phyloP scores from a whole-genome alignment of 208 protist genomes.

The Leishmania tarentolae region DNA sequence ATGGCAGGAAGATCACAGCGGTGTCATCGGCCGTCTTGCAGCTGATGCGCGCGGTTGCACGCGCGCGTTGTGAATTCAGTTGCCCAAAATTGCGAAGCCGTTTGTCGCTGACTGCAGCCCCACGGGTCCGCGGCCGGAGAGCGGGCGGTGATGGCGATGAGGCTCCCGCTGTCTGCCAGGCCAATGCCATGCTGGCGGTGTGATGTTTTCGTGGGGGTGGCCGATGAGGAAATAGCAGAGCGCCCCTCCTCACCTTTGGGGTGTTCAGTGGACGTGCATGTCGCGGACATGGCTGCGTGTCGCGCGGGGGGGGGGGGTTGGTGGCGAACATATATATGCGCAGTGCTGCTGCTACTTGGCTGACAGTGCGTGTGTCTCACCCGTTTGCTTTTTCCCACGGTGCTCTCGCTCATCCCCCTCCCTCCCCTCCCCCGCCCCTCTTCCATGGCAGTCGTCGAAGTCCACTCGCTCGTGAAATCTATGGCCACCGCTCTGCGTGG shows the following conservation, averaged over 20 bases:
- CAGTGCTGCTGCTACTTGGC: not conserved
- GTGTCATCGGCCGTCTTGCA: slow-evolving; percentile 32
- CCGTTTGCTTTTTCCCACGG: not conserved
- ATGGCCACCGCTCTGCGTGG: no score
- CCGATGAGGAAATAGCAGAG: not conserved
- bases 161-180: not conserved
- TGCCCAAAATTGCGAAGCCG: slow-evolving; percentile 26
- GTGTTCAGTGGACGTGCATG: not conserved
- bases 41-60: slow-evolving; percentile 37
- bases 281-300: not conserved
- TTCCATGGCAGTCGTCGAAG: not conserved
- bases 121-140: not conserved
- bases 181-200: not conserved
- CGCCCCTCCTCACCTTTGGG: not conserved
- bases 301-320: no score
- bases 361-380: not conserved
- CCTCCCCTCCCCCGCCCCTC: not conserved
- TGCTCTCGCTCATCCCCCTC: not conserved
- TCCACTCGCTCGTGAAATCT: not conserved
- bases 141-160: not conserved
- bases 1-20: slow-evolving; percentile 40
- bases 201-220: not conserved
- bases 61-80: slow-evolving; percentile 30
- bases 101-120: slow-evolving; percentile 8
- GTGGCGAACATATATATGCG: no score